Conservation (phyloP, 768 basidiomycete species). For the Russula vinacea region DNA sequence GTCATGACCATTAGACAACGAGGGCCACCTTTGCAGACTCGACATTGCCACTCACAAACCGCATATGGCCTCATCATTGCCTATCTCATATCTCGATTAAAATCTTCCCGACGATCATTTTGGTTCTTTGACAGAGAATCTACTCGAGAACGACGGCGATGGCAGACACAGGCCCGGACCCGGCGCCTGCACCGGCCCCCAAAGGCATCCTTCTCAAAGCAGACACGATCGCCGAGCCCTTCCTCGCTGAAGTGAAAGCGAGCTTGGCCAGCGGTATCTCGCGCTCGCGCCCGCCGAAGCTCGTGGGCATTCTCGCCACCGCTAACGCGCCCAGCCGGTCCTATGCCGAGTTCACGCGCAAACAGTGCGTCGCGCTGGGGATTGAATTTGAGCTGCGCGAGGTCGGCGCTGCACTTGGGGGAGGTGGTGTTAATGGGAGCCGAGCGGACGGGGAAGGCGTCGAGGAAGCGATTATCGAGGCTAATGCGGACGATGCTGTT, state of each 20-base stretch:
- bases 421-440: too few relatives aligned
- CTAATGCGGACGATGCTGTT: slow-evolving; percentile 80
- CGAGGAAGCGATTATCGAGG: slow-evolving; percentile 93
- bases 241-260: slow-evolving; percentile 63
- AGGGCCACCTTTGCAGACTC: slow-evolving; percentile 44
- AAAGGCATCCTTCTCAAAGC: slow-evolving; percentile 80
- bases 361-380: slow-evolving; percentile 85
- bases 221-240: slow-evolving; percentile 68
- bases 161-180: slow-evolving; percentile 7
- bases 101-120: too few relatives aligned
- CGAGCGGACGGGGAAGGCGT: slow-evolving; percentile 74
- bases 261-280: slow-evolving; percentile 38
- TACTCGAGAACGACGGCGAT: neutral
- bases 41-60: slow-evolving; percentile 3
- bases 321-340: slow-evolving; percentile 72
- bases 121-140: neutral
- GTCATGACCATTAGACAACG: slow-evolving; percentile 90
- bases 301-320: slow-evolving; percentile 91
- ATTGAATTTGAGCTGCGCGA: slow-evolving; percentile 79
- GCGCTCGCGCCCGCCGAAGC: slow-evolving; percentile 51
- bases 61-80: neutral
- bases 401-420: slow-evolving; percentile 51
- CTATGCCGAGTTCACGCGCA: slow-evolving; percentile 89
- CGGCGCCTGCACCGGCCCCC: slow-evolving; percentile 35
- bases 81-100: neutral